Evolutionary conservation across 345 rosid genomes (phyloP).

Genomic region (Bruguiera parviflora): DNA sequence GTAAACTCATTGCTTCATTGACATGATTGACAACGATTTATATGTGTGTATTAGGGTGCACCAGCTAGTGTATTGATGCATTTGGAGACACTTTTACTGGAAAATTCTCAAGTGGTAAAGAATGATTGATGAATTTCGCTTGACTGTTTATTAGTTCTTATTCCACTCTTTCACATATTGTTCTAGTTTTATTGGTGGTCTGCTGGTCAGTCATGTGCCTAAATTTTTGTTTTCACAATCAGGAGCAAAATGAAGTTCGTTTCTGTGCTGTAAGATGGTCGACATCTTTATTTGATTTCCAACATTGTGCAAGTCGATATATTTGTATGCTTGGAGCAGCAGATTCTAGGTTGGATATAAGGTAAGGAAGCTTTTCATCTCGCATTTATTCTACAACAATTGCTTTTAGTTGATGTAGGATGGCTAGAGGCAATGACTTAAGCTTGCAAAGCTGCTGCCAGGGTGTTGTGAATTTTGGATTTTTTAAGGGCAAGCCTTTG

Average conservation of each 20-base stretch:
- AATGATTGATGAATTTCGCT: neutral
- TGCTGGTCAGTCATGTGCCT: constrained; percentile 2
- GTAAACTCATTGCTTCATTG: neutral
- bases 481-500: no score
- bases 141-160: neutral
- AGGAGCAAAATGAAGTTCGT: constrained; percentile 94
- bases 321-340: constrained; percentile 88
- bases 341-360: constrained; percentile 83
- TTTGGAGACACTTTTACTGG: constrained; percentile 71
- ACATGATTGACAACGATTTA: constrained; percentile 12
- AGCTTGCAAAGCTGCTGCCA: no score
- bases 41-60: constrained; percentile 52
- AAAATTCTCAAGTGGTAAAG: constrained; percentile 67
- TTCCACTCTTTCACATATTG: neutral
- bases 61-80: constrained; percentile 52
- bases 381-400: neutral
- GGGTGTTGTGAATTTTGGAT: no score
- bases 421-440: no score
- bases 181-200: constrained; percentile 14
- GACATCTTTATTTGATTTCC: constrained; percentile 65
- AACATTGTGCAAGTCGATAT: constrained; percentile 91
- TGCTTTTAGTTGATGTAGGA: neutral
- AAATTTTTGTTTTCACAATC: constrained; percentile 24
- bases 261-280: constrained; percentile 95
- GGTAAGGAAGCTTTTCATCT: constrained; percentile 42